These are phyloP conservation scores for Naganishia kalamii DNA, from an alignment of 768 basidiomycete species.

Conservation along the genomic window DNA sequence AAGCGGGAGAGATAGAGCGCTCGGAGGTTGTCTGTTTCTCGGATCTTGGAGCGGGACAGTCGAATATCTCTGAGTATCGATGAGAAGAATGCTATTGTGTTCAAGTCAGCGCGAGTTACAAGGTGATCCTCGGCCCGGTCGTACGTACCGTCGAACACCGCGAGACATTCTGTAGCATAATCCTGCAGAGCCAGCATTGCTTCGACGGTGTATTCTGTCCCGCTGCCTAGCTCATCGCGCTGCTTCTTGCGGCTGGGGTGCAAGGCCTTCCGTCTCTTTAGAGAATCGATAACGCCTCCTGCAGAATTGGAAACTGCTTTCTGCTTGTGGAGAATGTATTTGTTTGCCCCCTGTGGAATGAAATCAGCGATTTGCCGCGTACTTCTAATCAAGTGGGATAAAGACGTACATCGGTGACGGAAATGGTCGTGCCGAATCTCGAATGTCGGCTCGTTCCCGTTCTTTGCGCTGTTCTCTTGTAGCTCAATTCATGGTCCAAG, in stretches of 20 bases:
- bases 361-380: neutral
- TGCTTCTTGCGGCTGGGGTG: slow-evolving; percentile 13
- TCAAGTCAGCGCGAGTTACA: neutral
- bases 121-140: neutral
- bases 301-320: slow-evolving; percentile 60
- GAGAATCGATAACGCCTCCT: slow-evolving; percentile 38
- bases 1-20: slow-evolving; percentile 80
- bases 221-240: slow-evolving; percentile 32
- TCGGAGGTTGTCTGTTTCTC: slow-evolving; percentile 89
- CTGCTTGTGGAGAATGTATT: slow-evolving; percentile 71
- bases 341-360: slow-evolving; percentile 43
- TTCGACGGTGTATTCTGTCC: slow-evolving; percentile 39
- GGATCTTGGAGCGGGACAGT: slow-evolving; percentile 81
- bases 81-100: slow-evolving; percentile 68
- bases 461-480: slow-evolving; percentile 56
- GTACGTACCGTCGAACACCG: slow-evolving; percentile 77
- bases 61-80: slow-evolving; percentile 86
- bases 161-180: slow-evolving; percentile 67
- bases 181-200: slow-evolving; percentile 54
- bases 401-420: slow-evolving; percentile 56
- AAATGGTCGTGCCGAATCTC: slow-evolving; percentile 90
- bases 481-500: slow-evolving; percentile 67
- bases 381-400: neutral
- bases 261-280: slow-evolving; percentile 36
- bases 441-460: slow-evolving; percentile 72